These are phyloP conservation scores for Mimosa pudica DNA, from an alignment of 306 rosid species.

Conservation along the genomic window DNA sequence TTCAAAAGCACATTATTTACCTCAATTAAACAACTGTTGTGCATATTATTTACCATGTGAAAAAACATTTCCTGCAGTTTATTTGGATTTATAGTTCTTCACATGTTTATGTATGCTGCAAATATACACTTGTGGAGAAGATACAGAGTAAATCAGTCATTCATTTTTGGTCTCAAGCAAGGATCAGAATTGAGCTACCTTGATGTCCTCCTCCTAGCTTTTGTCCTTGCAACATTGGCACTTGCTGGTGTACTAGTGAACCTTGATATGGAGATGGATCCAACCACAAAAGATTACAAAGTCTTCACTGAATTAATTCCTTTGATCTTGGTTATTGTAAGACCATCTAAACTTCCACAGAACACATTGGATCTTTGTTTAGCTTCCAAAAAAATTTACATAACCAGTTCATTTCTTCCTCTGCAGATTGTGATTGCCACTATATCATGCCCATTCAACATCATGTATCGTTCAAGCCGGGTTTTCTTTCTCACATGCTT, in stretches of 20 bases:
- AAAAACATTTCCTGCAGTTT: slow-evolving; percentile 51
- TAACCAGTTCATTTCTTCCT: slow-evolving; percentile 8
- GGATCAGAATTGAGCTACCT: slow-evolving; percentile 60
- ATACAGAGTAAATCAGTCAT: slow-evolving; percentile 63
- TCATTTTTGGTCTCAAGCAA: slow-evolving; percentile 75
- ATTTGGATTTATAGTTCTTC: slow-evolving; percentile 64
- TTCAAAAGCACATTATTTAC: background rate
- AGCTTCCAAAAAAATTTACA: background rate
- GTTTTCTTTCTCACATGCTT: slow-evolving; percentile 55
- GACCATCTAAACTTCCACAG: slow-evolving; percentile 17
- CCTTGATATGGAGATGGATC: slow-evolving; percentile 76
- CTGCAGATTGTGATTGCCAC: slow-evolving; percentile 45
- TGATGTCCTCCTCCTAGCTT: slow-evolving; percentile 55
- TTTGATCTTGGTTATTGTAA: slow-evolving; percentile 56
- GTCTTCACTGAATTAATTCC: slow-evolving; percentile 64
- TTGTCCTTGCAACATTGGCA: slow-evolving; percentile 52
- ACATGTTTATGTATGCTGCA: slow-evolving; percentile 67
- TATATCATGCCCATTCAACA: slow-evolving; percentile 61
- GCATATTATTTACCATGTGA: background rate
- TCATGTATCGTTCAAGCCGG: slow-evolving; percentile 62
- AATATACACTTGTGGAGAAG: slow-evolving; percentile 61
- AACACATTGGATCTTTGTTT: background rate
- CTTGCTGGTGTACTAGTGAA: slow-evolving; percentile 60
- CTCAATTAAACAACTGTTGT: background rate
- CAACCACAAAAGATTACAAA: slow-evolving; percentile 53